Conservation (phyloP, 345 rosid species). For the Citrus australasica region DNA sequence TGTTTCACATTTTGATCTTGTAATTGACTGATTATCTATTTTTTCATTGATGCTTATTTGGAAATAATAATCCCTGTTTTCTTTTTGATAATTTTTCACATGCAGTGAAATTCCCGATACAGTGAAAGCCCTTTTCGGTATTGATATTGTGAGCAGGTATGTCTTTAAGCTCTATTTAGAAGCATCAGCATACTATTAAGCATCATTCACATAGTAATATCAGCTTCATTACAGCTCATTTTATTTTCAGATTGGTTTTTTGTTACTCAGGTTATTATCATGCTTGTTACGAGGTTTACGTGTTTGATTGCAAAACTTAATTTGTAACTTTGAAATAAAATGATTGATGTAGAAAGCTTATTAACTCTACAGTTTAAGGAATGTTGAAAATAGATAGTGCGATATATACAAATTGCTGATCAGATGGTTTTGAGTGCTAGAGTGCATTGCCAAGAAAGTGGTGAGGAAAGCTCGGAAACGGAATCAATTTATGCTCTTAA, state of each 20-base stretch:
- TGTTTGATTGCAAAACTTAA: background rate
- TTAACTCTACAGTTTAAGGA: background rate
- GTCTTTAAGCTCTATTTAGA: background rate
- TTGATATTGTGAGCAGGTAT: conserved; percentile 88
- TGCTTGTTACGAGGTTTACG: background rate
- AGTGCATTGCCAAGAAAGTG: conserved; percentile 88
- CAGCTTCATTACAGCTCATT: background rate
- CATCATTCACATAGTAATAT: background rate
- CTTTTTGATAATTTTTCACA: background rate
- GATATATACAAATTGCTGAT: background rate
- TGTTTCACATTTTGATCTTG: background rate
- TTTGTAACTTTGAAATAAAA: background rate
- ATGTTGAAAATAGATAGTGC: background rate
- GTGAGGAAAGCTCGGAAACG: conserved; percentile 80
- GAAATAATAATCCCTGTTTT: background rate
- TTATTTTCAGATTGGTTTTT: background rate
- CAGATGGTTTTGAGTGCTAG: conserved; percentile 30
- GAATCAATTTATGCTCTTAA: conserved; percentile 88
- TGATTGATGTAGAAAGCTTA: background rate
- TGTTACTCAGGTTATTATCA: background rate
- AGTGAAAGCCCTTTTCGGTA: conserved; percentile 76
- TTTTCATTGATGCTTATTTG: background rate
- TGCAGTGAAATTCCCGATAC: conserved; percentile 69
- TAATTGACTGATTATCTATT: background rate
- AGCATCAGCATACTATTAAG: background rate